Evolutionary conservation across 2,329 filamentous ascomycete species (phyloP), one percentile per base, ranked within the genome.

Genomic region (Aureobasidium musti): DNA sequence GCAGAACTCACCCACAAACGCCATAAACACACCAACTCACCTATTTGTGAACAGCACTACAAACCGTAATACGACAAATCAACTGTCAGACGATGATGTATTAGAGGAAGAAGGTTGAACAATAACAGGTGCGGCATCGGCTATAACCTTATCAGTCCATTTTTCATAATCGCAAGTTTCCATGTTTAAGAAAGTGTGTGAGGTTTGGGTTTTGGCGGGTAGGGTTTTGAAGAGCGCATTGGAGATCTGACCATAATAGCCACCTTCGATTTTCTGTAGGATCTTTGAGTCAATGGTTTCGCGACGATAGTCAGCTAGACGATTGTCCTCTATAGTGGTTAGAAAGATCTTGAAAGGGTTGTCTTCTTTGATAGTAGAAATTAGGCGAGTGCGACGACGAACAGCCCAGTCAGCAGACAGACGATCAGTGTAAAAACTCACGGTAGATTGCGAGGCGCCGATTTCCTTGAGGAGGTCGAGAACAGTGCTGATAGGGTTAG

Each of bases 361-460:
- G 19, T 45, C 35, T 10, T 14, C 19, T 1, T 41, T 19, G 5
- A 49, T 14, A 14, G 8, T 33, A 6, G 28, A 33, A 14, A 11
- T 37, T 6, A 64, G 5, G 35, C 23, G 47, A 6, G 21, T 5
- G 13, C 23, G 37, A 8, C 49, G 49, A 6, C 35, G 37, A 23
- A 30, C 13, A 23, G 61, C 61, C 47, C 47, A 53, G n/a, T 54
- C 49, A 13, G 49, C 5, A 45, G 13, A 45, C 1, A 64, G 35
- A 37, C 61, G 61, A 11, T 64, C 61, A 13, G 37, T 23, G 61
- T 64, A 64, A 37, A 45, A 64, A 37, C 54, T 26, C 19, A 64
- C 19, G 7, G 61, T 64, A 1, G 28, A 30, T 21, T 33, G 33
- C 3, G 49, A 43, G 19, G 19, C 45, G 26, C 37, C 49, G n/a